Evolutionary conservation across 225 moss, liverwort and hornwort species (phyloP).

Genomic region (Anthoceros angustus): DNA sequence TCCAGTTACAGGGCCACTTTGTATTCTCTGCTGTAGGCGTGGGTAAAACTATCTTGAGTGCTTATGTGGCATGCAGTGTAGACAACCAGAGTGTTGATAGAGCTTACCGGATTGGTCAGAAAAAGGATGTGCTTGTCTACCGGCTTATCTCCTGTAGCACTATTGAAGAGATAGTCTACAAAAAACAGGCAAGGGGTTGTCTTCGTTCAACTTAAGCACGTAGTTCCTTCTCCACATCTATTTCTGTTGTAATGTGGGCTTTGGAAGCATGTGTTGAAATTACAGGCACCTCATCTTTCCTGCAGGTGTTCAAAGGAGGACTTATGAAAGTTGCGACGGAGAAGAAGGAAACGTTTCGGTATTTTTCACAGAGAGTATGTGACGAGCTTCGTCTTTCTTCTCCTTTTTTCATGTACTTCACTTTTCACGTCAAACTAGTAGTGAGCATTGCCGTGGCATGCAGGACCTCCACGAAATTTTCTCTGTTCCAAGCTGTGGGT

Average conservation of each 20-base stretch:
- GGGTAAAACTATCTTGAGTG: background rate
- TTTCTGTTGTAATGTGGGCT: no score
- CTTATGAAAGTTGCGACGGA: conserved; percentile 98
- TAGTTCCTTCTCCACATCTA: no score
- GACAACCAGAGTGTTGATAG: conserved; percentile 99
- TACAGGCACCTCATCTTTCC: no score
- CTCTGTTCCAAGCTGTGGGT: conserved; percentile 60
- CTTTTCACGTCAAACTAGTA: no score
- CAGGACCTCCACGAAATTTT: conserved; percentile 94
- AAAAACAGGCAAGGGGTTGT: conserved; percentile 44
- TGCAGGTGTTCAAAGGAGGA: conserved; percentile 94
- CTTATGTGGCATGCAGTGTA: conserved; percentile 23
- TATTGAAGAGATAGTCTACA: conserved; percentile 85
- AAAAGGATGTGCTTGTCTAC: conserved; percentile 80
- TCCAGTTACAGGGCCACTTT: background rate
- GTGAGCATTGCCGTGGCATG: conserved; percentile 6
- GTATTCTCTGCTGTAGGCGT: conserved; percentile 4
- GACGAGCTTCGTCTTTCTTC: background rate
- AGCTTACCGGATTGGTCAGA: conserved; percentile 94
- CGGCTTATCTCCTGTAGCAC: conserved; percentile 98
- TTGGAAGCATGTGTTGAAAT: no score
- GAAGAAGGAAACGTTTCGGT: conserved; percentile 83
- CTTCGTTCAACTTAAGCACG: no score
- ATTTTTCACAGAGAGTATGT: conserved; percentile 71
- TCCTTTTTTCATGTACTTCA: background rate